A percentile compares a stretch with the other conserved stretches of the same genome.
These are phyloP conservation scores for Aspergillus carbonarius DNA, from an alignment of 2,329 filamentous ascomycete species.

Conservation along the genomic window DNA sequence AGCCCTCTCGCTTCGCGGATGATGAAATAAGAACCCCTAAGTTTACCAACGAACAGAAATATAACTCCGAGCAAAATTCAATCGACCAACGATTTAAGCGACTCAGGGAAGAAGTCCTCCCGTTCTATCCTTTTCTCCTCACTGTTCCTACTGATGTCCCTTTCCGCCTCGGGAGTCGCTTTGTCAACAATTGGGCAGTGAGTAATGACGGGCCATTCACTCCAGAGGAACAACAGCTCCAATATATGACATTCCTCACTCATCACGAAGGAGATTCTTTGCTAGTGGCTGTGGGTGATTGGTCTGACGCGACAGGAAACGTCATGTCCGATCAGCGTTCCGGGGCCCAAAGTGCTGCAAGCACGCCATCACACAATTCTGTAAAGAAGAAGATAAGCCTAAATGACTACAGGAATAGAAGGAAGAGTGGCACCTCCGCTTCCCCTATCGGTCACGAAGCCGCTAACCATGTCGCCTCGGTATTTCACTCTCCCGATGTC, in stretches of 20 bases:
- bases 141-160: constrained; percentile 49
- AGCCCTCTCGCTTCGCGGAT: constrained; percentile 29
- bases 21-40: constrained; percentile 25
- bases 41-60: constrained; percentile 20
- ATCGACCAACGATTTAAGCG: constrained; percentile 40
- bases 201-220: constrained; percentile 54
- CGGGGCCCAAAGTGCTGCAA: constrained; percentile 37
- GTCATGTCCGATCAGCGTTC: constrained; percentile 45
- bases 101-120: constrained; percentile 44
- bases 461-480: constrained; percentile 17
- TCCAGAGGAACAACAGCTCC: constrained; percentile 56
- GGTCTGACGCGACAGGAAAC: constrained; percentile 51
- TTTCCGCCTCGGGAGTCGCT: constrained; percentile 43
- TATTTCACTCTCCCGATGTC: constrained; percentile 18
- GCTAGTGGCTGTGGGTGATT: constrained; percentile 54
- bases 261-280: constrained; percentile 57
- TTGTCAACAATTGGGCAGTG: constrained; percentile 49
- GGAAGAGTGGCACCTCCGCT: constrained; percentile 34
- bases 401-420: constrained; percentile 61
- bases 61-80: constrained; percentile 27
- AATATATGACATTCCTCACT: constrained; percentile 63
- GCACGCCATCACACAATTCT: constrained; percentile 42
- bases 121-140: constrained; percentile 46
- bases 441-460: constrained; percentile 27
- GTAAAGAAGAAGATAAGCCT: constrained; percentile 63